Evolutionary conservation across 495 filamentous ascomycete species (phyloP), one percentile per base, ranked within the genome.

Genomic region (Hypoxylon fuscum): DNA sequence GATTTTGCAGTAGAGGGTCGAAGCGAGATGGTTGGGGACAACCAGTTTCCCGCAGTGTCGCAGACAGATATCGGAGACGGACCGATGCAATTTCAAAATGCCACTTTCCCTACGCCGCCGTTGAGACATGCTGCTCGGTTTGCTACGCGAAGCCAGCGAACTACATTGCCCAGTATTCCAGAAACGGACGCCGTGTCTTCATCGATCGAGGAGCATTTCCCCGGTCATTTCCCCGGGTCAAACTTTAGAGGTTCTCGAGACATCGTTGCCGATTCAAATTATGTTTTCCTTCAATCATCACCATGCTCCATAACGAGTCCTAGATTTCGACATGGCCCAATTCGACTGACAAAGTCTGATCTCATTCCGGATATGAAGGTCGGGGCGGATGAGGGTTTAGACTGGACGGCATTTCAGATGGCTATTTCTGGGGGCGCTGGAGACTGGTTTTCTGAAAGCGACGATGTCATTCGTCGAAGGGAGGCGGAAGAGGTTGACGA

Each of bases 371-470:
- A 73, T 37, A 61, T 77, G 45, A 72, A 68, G 40, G 59, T 76
- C 18, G 70, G 69, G n/a, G 68, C 71, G 5, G 79, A 80, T 46
- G 76, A 80, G 21, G 74, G 70, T 21, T 68, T 85, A 6, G 81
- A 85, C 69, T 83, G 79, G 81, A 83, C 80, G 15, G 81, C 81
- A 9, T 83, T 83, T 61, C 81, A 85, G 64, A 83, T 83, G 72
- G 81, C 82, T 7, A 83, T 84, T 41, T 69, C 76, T 0, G 80
- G 81, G 20, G 79, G 76, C 5, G 74, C 74, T 12, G 78, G 77
- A 27, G 77, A 78, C 57, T 76, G 74, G 53, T 71, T 80, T 50
- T 68, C 69, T 37, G 77, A 81, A 32, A 63, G 69, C 12, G 76
- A 76, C 51, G 78, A 83, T 55, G 72, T 56, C 32, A 70, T 75